A percentile compares a stretch with the other conserved stretches of the same genome.
Conservation (phyloP, 139 green algal genomes). For the Closterium sp. region DNA sequence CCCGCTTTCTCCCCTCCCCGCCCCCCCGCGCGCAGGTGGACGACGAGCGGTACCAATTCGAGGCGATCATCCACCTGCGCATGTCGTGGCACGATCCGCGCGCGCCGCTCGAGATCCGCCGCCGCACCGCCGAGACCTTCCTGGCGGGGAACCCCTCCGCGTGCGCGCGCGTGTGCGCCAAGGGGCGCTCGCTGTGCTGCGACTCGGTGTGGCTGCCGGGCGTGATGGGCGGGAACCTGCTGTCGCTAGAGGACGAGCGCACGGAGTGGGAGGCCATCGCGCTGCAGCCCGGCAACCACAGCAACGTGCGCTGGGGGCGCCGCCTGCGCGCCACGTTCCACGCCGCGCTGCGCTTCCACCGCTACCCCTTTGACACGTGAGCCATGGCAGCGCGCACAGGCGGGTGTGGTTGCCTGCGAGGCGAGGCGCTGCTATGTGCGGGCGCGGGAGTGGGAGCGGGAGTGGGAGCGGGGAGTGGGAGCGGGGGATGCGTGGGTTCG, state of each 20-base stretch:
- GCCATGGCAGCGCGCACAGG: too few relatives aligned
- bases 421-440: too few relatives aligned
- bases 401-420: too few relatives aligned
- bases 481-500: too few relatives aligned
- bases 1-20: not conserved
- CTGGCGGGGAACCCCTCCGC: not conserved
- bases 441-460: too few relatives aligned
- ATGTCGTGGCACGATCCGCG: not conserved
- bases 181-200: not conserved
- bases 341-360: not conserved
- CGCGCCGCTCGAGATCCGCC: not conserved
- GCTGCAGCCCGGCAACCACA: not conserved
- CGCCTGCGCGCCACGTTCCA: not conserved
- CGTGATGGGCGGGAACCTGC: not conserved
- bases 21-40: not conserved
- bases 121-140: not conserved
- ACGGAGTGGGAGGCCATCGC: not conserved
- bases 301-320: not conserved
- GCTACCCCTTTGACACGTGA: not conserved
- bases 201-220: constrained; percentile 3
- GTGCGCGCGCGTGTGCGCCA: not conserved
- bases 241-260: not conserved
- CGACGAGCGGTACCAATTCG: constrained; percentile 3
- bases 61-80: not conserved
- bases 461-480: too few relatives aligned